These are phyloP conservation scores for Cucurbita pepo DNA, from an alignment of 306 rosid species.

Conservation along the genomic window DNA sequence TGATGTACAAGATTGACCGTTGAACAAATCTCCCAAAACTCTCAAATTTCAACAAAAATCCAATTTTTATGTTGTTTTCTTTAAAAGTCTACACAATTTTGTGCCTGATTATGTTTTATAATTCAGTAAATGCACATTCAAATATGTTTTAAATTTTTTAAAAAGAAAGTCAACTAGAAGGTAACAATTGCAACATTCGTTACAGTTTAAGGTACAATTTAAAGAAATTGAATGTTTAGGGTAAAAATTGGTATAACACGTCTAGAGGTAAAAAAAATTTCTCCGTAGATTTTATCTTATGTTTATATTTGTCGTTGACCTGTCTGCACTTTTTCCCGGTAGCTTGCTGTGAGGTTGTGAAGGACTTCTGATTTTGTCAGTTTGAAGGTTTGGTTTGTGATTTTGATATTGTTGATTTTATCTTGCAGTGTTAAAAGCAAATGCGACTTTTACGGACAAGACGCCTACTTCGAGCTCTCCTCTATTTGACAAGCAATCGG, in stretches of 20 bases:
- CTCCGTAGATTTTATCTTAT: not conserved
- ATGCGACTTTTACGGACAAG: conserved; percentile 54
- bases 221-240: no score
- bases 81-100: not conserved
- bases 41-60: no score
- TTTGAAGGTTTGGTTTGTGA: conserved; percentile 6
- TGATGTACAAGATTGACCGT: no score
- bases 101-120: not conserved
- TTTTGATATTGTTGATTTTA: not conserved
- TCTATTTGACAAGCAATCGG: conserved; percentile 47
- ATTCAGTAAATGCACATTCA: not conserved
- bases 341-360: not conserved
- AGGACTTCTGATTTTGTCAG: not conserved
- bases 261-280: not conserved
- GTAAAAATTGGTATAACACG: not conserved
- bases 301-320: not conserved
- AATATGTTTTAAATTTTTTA: no score
- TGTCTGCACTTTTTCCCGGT: not conserved
- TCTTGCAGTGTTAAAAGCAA: conserved; percentile 66
- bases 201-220: not conserved
- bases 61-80: not conserved
- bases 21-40: no score
- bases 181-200: no score
- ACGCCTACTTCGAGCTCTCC: conserved; percentile 45
- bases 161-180: not conserved